Conservation (phyloP, 2,329 filamentous ascomycete species). For the Arachnopeziza araneosa region DNA sequence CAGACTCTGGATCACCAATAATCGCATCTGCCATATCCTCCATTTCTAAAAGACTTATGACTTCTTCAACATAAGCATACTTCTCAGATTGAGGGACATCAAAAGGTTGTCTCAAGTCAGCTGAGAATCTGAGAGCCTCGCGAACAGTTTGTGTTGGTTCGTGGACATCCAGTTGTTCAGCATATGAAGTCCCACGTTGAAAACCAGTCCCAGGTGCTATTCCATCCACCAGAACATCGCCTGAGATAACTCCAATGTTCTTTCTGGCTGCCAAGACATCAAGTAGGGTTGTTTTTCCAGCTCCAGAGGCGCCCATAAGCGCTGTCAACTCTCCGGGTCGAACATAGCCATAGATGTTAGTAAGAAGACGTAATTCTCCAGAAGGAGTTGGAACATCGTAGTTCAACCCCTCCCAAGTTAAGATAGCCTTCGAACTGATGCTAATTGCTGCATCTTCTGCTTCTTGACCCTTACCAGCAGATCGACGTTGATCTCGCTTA, state of each 20-base stretch:
- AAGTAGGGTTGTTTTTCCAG: slow-evolving; percentile 61
- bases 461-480: slow-evolving; percentile 34
- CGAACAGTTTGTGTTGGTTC: slow-evolving; percentile 57
- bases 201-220: slow-evolving; percentile 51
- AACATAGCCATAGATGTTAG: slow-evolving; percentile 57
- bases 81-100: slow-evolving; percentile 54
- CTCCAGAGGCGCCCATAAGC: slow-evolving; percentile 57
- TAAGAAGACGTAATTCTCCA: slow-evolving; percentile 43
- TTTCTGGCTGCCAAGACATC: slow-evolving; percentile 59
- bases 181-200: slow-evolving; percentile 59
- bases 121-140: slow-evolving; percentile 62
- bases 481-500: slow-evolving; percentile 53
- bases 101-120: slow-evolving; percentile 56
- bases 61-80: slow-evolving; percentile 59
- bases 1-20: slow-evolving; percentile 54
- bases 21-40: slow-evolving; percentile 61
- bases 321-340: slow-evolving; percentile 56
- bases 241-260: slow-evolving; percentile 58
- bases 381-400: slow-evolving; percentile 59
- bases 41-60: slow-evolving; percentile 60
- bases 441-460: slow-evolving; percentile 39
- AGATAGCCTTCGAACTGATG: slow-evolving; percentile 57
- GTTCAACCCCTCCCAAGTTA: slow-evolving; percentile 82
- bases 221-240: slow-evolving; percentile 59
- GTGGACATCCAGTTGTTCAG: slow-evolving; percentile 61